A percentile compares a stretch with the other conserved stretches of the same genome.
These are phyloP conservation scores for Neurospora cerealis DNA, from an alignment of 495 filamentous ascomycete species.

Conservation along the genomic window DNA sequence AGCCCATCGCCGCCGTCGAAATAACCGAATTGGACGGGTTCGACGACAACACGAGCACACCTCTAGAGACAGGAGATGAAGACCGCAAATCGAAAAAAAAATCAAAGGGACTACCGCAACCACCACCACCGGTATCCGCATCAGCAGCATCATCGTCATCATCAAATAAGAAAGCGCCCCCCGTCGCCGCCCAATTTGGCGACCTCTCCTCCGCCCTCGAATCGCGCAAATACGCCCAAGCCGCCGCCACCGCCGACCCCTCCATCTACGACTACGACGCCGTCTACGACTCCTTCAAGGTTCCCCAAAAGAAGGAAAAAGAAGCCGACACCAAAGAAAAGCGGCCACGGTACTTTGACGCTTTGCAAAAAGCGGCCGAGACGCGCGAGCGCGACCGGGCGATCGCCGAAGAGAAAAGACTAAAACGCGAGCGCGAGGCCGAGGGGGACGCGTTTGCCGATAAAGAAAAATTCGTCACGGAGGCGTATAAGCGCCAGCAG, in stretches of 20 bases:
- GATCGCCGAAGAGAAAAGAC: slow-evolving; percentile 76
- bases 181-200: slow-evolving; percentile 27
- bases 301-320: slow-evolving; percentile 28
- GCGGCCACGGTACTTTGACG: slow-evolving; percentile 75
- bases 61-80: not conserved
- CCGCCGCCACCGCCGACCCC: slow-evolving; percentile 50
- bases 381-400: slow-evolving; percentile 80
- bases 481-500: slow-evolving; percentile 91
- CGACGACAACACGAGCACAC: not conserved
- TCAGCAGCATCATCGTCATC: not conserved
- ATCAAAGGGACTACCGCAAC: slow-evolving; percentile 28
- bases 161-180: not conserved
- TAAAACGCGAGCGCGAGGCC: slow-evolving; percentile 78
- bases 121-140: slow-evolving; percentile 5
- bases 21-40: slow-evolving; percentile 16
- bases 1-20: slow-evolving; percentile 4
- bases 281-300: slow-evolving; percentile 57
- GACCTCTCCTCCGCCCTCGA: slow-evolving; percentile 45
- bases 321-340: slow-evolving; percentile 34
- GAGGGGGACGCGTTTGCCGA: slow-evolving; percentile 92
- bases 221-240: slow-evolving; percentile 45
- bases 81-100: slow-evolving; percentile 1
- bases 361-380: slow-evolving; percentile 69
- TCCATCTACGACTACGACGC: slow-evolving; percentile 70
- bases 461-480: slow-evolving; percentile 94